These are phyloP conservation scores for Colletotrichum somersetense DNA, from an alignment of 2,329 filamentous ascomycete genomes.

Conservation along the genomic window DNA sequence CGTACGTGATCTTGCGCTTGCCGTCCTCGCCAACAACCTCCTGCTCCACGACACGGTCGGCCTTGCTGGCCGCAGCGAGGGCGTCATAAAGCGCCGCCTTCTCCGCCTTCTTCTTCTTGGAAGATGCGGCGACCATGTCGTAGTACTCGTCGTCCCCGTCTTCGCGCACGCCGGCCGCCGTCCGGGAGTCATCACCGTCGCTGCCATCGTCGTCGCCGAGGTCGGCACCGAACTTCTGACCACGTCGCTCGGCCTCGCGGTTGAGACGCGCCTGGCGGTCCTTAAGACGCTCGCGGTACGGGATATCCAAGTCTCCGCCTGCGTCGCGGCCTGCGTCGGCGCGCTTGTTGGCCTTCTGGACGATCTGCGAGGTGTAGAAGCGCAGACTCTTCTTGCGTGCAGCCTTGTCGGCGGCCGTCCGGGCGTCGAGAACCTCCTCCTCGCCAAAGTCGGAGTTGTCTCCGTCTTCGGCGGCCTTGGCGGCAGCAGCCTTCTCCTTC, in stretches of 20 bases:
- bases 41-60: constrained; percentile 72
- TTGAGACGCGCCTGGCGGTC: constrained; percentile 90
- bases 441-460: constrained; percentile 94
- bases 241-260: constrained; percentile 87
- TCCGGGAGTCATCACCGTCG: constrained; percentile 73
- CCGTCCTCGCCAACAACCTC: constrained; percentile 83
- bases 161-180: constrained; percentile 63
- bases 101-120: constrained; percentile 80
- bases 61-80: constrained; percentile 71
- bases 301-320: constrained; percentile 85
- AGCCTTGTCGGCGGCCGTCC: constrained; percentile 87
- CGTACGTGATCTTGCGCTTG: constrained; percentile 92
- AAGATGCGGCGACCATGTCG: constrained; percentile 81
- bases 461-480: constrained; percentile 59
- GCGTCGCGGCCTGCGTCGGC: constrained; percentile 78
- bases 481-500: constrained; percentile 59
- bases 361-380: constrained; percentile 98
- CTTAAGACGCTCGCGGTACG: constrained; percentile 87
- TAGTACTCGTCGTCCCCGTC: constrained; percentile 84
- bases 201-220: constrained; percentile 71
- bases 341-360: constrained; percentile 92
- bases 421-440: constrained; percentile 81
- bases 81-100: constrained; percentile 71
- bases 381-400: constrained; percentile 90
- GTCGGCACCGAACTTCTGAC: constrained; percentile 75